Base-by-base conservation (phyloP, 495 filamentous ascomycete species). In the Hypoxylon cercidicola region DNA sequence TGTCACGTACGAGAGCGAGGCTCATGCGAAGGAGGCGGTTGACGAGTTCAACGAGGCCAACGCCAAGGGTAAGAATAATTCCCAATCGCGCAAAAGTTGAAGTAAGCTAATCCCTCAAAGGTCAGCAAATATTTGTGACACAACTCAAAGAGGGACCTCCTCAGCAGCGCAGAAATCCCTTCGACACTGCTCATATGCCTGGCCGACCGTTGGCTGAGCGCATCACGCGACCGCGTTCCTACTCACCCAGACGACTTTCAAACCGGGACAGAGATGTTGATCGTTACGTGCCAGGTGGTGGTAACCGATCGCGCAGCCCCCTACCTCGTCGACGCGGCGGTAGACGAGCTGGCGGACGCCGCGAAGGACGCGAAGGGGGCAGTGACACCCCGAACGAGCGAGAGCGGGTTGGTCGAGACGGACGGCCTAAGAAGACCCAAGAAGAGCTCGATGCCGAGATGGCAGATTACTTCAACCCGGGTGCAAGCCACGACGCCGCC, bases 401-500 rank as follows among this genome's bases (percentile, higher is more conserved):
- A 19, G 72, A 77, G 32, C 58, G 69, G 4, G 60, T 75, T 65
- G 55, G 73, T 25, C 75, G 81, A 9, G 77, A 77, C 25, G 86
- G 87, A 41, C 84, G 94, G 49, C 89, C 89, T 2, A 89, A 86
- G 73, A 97, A 97, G 85, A 97, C 93, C 5, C 90, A 93, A 49
- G 91, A 96, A 67, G 90, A 98, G 71, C 80, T 98, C 37, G 94
- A 98, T 71, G 89, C 90, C 34, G 94, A 98, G 79, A 98, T 98
- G 94, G 93, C 87, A 32, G 92, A 97, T 71, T 98, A 98, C 77
- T 98, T 91, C 81, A 82, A 76, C 28, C 83, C 84, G 34, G 73
- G 74, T 21, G 71, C 77, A 16, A 78, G 75, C 19, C 74, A 68
- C 13, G 69, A 44, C 8, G 49, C 45, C 3, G 65, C 64, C n/a